phyloP scores from a whole-genome alignment of 768 basidiomycete genomes.

The Calocybe gangraenosa region DNA sequence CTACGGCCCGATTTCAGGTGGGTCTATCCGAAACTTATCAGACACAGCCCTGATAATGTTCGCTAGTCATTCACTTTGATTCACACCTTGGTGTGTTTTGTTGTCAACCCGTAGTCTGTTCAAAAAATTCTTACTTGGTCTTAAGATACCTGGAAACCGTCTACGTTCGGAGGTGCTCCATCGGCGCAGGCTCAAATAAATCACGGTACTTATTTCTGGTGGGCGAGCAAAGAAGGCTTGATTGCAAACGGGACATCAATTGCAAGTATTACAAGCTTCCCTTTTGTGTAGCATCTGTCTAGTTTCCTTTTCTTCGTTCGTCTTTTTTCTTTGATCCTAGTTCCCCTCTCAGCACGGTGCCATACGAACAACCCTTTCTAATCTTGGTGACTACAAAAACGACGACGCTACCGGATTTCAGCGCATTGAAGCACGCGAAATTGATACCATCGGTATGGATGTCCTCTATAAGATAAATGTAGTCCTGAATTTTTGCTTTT shows the following conservation, averaged over 20 bases:
- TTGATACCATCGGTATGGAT: slow-evolving; percentile 70
- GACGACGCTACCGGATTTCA: slow-evolving; percentile 79
- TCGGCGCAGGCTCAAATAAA: slow-evolving; percentile 73
- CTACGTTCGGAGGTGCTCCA: slow-evolving; percentile 71
- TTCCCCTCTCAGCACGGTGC: slow-evolving; percentile 75
- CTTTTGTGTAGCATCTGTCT: not conserved
- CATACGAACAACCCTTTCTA: slow-evolving; percentile 79
- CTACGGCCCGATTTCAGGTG: slow-evolving; percentile 49
- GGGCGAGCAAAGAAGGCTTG: slow-evolving; percentile 79
- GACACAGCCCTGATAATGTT: slow-evolving; percentile 27
- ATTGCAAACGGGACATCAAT: slow-evolving; percentile 75
- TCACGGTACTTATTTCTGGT: slow-evolving; percentile 90
- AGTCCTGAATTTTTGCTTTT: not conserved
- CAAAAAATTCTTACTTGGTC: not conserved
- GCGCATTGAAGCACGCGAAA: slow-evolving; percentile 79
- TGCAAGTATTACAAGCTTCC: slow-evolving; percentile 58
- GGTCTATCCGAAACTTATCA: not conserved
- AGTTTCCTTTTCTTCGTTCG: slow-evolving; percentile 12
- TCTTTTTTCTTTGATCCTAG: slow-evolving; percentile 63
- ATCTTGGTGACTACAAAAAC: slow-evolving; percentile 71
- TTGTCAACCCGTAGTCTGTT: no score
- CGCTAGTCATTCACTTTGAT: slow-evolving; percentile 81
- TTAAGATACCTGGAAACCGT: slow-evolving; percentile 70
- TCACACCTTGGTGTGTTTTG: slow-evolving; percentile 50
- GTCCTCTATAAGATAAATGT: slow-evolving; percentile 4